Evolutionary conservation across 345 rosid genomes (phyloP).

Genomic region (Populus ilicifolia): DNA sequence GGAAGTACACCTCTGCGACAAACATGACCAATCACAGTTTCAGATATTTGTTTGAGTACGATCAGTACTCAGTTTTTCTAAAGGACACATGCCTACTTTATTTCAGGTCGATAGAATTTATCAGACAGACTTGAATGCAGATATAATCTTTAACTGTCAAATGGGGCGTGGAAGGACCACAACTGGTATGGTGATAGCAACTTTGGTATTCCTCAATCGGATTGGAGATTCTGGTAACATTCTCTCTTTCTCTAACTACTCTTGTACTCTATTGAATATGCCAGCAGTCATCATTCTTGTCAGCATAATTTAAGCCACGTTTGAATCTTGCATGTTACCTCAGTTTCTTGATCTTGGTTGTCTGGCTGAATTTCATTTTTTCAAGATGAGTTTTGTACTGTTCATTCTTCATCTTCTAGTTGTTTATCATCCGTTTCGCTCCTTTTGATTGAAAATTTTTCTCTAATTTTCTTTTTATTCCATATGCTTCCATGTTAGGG

Average conservation of each 20-base stretch:
- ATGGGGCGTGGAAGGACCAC: conserved; percentile 99
- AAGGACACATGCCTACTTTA: conserved; percentile 4
- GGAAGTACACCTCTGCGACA: not conserved
- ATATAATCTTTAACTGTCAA: conserved; percentile 92
- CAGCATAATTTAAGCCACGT: not conserved
- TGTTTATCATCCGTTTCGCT: not conserved
- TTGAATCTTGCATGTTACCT: not conserved
- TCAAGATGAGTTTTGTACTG: not conserved
- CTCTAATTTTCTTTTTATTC: not conserved
- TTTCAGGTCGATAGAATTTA: conserved; percentile 84
- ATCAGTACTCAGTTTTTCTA: not conserved
- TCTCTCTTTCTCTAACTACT: conserved; percentile 18
- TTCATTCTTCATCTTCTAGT: not conserved
- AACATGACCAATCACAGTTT: not conserved
- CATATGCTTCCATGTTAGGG: not conserved
- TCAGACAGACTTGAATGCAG: conserved; percentile 59
- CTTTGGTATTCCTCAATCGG: conserved; percentile 80
- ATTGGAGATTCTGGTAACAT: conserved; percentile 81
- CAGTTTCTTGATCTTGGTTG: not conserved
- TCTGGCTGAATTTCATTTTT: not conserved
- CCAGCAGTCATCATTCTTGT: not conserved
- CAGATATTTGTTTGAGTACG: not conserved
- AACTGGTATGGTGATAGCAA: conserved; percentile 98
- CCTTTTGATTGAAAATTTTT: not conserved
- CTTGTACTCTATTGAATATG: not conserved